These are phyloP conservation scores for Peronospora belbahrii DNA, from an alignment of 352 stramenopile genomes.

Conservation along the genomic window DNA sequence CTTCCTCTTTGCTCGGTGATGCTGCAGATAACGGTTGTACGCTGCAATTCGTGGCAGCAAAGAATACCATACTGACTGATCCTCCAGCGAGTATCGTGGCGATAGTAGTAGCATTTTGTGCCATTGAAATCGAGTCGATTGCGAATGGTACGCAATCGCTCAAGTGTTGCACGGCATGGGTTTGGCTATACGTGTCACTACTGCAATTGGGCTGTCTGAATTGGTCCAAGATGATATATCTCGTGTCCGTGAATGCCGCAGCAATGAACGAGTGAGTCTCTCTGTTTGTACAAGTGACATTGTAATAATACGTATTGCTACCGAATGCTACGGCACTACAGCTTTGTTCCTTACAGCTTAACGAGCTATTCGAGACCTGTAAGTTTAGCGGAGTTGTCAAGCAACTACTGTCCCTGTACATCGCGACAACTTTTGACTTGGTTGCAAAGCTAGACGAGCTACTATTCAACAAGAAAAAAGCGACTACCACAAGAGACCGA, in stretches of 20 bases:
- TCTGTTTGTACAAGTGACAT: constrained; percentile 3
- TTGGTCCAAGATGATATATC: constrained; percentile 22
- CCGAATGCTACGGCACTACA: constrained; percentile 15
- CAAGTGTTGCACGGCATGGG: constrained; percentile 15
- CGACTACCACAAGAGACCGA: constrained; percentile 4
- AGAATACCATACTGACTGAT: constrained; percentile 20
- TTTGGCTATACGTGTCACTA: constrained; percentile 10
- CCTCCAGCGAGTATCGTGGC: constrained; percentile 14
- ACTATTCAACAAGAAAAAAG: constrained; percentile 2
- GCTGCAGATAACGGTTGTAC: background rate
- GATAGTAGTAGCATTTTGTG: constrained; percentile 7
- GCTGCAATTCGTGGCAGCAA: constrained; percentile 9
- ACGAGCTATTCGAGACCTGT: constrained; percentile 13
- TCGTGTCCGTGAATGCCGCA: constrained; percentile 6
- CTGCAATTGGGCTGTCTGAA: constrained; percentile 20
- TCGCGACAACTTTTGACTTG: constrained; percentile 8
- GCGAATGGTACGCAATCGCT: constrained; percentile 18
- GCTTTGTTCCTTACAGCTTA: constrained; percentile 8
- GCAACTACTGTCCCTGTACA: constrained; percentile 18
- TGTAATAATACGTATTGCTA: constrained; percentile 18
- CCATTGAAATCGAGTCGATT: constrained; percentile 12
- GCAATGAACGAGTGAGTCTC: constrained; percentile 9
- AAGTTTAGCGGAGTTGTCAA: constrained; percentile 11
- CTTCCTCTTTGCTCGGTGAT: background rate
- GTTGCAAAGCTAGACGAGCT: background rate